Conservation (phyloP, 2,329 filamentous ascomycete genomes). For the Alternaria angustiovoidea region DNA sequence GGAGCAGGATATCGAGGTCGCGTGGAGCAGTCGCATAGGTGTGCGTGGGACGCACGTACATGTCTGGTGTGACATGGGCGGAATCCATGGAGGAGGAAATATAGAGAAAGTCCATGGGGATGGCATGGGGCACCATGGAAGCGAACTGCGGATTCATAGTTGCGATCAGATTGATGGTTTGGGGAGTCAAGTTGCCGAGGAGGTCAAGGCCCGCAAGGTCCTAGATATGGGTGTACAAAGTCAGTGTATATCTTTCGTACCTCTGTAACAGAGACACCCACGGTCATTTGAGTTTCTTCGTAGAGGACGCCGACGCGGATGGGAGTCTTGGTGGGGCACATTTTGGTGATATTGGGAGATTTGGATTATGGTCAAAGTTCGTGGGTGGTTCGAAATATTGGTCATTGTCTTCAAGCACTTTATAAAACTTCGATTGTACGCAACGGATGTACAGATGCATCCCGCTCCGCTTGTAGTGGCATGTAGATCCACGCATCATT, state of each 20-base stretch:
- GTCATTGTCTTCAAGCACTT: not conserved
- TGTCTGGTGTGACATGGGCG: constrained; percentile 41
- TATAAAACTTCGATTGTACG: not conserved
- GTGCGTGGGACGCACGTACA: constrained; percentile 48
- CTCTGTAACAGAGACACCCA: not conserved
- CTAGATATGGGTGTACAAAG: not conserved
- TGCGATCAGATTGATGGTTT: constrained; percentile 30
- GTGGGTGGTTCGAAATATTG: not conserved
- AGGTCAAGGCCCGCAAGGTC: constrained; percentile 54
- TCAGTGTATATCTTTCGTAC: not conserved
- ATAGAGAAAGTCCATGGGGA: constrained; percentile 51
- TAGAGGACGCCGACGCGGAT: constrained; percentile 54
- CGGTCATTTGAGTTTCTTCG: constrained; percentile 50
- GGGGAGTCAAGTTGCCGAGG: constrained; percentile 48
- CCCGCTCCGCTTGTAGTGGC: not conserved
- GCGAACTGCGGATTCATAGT: constrained; percentile 17
- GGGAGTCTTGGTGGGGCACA: constrained; percentile 19
- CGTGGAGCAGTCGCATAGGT: constrained; percentile 54
- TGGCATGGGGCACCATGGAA: constrained; percentile 27
- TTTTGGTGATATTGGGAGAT: not conserved
- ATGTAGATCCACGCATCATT: not conserved
- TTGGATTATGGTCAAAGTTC: not conserved
- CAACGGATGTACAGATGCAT: not conserved
- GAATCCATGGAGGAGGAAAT: constrained; percentile 48
- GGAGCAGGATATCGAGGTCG: constrained; percentile 53